Base-by-base conservation (phyloP, 345 rosid genomes). In the Populus pruinosa region DNA sequence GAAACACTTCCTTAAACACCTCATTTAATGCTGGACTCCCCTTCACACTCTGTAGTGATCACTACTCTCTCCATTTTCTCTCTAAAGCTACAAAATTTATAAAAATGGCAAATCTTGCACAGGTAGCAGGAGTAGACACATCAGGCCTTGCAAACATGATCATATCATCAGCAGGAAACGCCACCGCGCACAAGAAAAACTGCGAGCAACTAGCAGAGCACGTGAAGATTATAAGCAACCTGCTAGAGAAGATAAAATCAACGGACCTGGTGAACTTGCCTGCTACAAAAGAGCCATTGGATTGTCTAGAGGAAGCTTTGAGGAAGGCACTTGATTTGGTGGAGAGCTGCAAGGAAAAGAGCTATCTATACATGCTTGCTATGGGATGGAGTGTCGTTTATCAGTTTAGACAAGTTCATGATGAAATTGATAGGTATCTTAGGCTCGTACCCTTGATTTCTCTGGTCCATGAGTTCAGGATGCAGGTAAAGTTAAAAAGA, bases 331-430 rank as follows among this genome's bases (percentile, higher is more conserved):
- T 78, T 21, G 71, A 76, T 11, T 61, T 84, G 77, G 86, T 87
- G 5, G 73, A 81, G 74, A 87, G 83, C 12, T 87, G 86, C 64
- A 78, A 72, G 43, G 83, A 87, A 8, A 73, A 75, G 67, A 85
- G 87, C 20, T 85, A 69, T 36, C 76, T 85, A 8, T 85, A 77
- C 74, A 71, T 85, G 86, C 77, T 87, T 61, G 87, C 89, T 16
- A 75, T 81, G 83, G 87, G 89, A 10, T 85, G 86, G 89, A 83
- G 47, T 61, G 69, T 75, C 11, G 86, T 87, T 33, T 79, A 83
- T 77, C 86, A 83, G 82, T 81, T 85, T 21, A 74, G 86, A 55
- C 75, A 77, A 36, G 81, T 82, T 13, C 84, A 87, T 73, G 65
- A 65, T 16, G 87, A 87, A 82, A 87, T 85, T 6, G 87, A 87